These are phyloP conservation scores for Penicillium sp. DNA, from an alignment of 2,329 filamentous ascomycete species.

Conservation along the genomic window DNA sequence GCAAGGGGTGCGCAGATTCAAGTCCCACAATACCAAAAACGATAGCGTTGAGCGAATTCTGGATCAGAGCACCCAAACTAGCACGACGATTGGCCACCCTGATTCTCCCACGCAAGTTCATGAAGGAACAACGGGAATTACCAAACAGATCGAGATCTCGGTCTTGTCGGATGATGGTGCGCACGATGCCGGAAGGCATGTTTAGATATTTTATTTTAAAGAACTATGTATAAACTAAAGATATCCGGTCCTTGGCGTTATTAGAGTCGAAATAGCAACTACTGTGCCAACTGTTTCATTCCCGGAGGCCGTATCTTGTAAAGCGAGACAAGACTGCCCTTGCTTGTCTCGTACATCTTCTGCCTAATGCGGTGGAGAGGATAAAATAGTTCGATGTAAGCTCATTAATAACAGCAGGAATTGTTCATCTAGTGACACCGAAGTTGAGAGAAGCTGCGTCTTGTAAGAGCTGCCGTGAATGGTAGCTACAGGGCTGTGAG, in stretches of 20 bases:
- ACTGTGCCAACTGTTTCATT: no score
- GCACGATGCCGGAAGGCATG: not conserved
- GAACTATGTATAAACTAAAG: not conserved
- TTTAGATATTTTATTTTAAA: not conserved
- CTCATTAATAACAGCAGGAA: no score
- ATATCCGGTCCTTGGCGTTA: not conserved
- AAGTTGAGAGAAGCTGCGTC: no score
- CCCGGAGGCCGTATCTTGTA: no score
- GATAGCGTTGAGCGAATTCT: slow-evolving; percentile 30
- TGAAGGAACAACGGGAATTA: slow-evolving; percentile 20
- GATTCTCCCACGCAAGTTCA: slow-evolving; percentile 7
- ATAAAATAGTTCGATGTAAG: no score
- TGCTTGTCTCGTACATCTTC: no score
- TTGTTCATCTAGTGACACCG: no score
- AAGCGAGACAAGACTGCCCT: no score
- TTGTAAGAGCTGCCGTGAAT: no score
- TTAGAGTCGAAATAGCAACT: no score
- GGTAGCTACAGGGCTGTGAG: no score
- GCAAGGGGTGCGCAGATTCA: slow-evolving; percentile 11
- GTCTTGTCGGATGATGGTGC: not conserved
- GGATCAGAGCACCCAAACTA: slow-evolving; percentile 9
- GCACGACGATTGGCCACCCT: slow-evolving; percentile 5
- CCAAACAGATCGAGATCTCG: slow-evolving; percentile 30
- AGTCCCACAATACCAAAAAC: slow-evolving; percentile 15
- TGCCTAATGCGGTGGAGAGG: no score